Evolutionary conservation across 768 basidiomycete genomes (phyloP).

Genomic region (Cyclocybe cylindracea): DNA sequence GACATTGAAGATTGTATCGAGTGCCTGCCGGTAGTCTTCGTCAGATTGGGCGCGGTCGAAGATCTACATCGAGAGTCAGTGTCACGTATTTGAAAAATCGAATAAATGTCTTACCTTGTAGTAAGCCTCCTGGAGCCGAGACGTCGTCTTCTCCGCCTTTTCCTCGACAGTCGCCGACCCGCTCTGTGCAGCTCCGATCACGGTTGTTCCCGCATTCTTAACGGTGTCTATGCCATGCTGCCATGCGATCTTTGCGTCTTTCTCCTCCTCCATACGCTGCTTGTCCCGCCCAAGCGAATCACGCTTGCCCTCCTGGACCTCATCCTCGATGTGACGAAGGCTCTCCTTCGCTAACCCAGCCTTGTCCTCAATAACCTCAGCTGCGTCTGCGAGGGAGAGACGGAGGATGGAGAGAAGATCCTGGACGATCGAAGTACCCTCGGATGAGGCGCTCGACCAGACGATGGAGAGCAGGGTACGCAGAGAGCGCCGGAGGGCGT

Average conservation of each 20-base stretch:
- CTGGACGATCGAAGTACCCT: slow-evolving; percentile 52
- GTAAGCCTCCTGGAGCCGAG: slow-evolving; percentile 51
- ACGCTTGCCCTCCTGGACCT: slow-evolving; percentile 61
- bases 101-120: slow-evolving; percentile 39
- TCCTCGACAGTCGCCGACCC: slow-evolving; percentile 45
- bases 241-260: slow-evolving; percentile 55
- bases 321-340: slow-evolving; percentile 55
- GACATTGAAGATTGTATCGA: slow-evolving; percentile 58
- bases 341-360: slow-evolving; percentile 53
- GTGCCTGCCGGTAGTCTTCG: slow-evolving; percentile 53
- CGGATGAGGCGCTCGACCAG: slow-evolving; percentile 53
- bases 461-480: slow-evolving; percentile 51
- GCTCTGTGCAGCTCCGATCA: slow-evolving; percentile 55
- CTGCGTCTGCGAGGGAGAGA: slow-evolving; percentile 65
- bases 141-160: slow-evolving; percentile 41
- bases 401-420: slow-evolving; percentile 70
- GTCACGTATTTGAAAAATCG: not conserved
- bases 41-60: slow-evolving; percentile 67
- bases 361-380: slow-evolving; percentile 54
- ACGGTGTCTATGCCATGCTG: slow-evolving; percentile 69
- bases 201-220: slow-evolving; percentile 55
- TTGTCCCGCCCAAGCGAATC: slow-evolving; percentile 57
- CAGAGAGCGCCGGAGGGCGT: slow-evolving; percentile 50
- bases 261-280: slow-evolving; percentile 47
- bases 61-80: slow-evolving; percentile 38